phyloP scores from a whole-genome alignment of 768 basidiomycete genomes.

The Trametes meyenii region DNA sequence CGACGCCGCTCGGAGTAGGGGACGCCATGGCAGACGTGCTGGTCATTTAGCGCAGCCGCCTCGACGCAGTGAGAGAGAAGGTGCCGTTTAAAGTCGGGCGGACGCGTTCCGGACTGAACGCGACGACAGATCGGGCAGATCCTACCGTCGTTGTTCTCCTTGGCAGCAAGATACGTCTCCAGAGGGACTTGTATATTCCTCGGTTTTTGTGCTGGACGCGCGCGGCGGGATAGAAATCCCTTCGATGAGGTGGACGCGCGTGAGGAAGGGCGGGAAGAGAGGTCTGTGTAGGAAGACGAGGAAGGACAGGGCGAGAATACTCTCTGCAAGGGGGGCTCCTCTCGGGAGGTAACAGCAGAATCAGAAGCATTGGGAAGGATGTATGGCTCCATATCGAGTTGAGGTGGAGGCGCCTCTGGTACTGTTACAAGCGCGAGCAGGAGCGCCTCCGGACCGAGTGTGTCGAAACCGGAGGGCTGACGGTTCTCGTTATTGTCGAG shows the following conservation, averaged over 20 bases:
- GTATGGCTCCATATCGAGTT: too few species aligned
- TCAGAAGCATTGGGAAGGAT: too few species aligned
- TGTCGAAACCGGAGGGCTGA: too few species aligned
- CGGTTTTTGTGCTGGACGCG: background rate
- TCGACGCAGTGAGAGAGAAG: background rate
- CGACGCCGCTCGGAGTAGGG: too few species aligned
- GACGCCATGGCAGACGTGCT: background rate
- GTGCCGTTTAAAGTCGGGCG: constrained; percentile 7
- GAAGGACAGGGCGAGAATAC: background rate
- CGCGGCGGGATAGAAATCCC: background rate
- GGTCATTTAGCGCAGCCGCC: background rate
- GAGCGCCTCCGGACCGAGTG: too few species aligned
- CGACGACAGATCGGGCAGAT: constrained; percentile 6
- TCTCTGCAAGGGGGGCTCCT: background rate
- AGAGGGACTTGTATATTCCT: background rate
- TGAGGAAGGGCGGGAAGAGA: background rate
- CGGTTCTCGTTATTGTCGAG: too few species aligned
- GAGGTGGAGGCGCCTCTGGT: too few species aligned
- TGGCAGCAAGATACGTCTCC: background rate
- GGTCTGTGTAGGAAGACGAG: background rate
- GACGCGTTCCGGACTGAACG: background rate
- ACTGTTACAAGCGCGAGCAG: too few species aligned
- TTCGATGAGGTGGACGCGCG: background rate
- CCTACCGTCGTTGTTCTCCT: background rate
- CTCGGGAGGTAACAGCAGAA: background rate